phyloP scores from a whole-genome alignment of 1,284 basidiomycete species.

The Tilletia setariae region DNA sequence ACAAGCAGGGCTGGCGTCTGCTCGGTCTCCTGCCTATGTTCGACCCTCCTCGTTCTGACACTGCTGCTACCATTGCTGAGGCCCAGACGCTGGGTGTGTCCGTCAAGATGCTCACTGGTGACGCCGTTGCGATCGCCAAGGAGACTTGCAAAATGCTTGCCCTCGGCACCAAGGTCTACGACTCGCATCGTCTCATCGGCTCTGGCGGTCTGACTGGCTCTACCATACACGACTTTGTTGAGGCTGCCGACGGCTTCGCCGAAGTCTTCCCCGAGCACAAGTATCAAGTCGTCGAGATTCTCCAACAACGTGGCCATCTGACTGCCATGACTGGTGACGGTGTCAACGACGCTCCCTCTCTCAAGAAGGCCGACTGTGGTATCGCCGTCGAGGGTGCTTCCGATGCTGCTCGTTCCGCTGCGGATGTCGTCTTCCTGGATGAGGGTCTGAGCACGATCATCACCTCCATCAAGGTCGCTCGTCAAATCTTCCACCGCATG shows the following conservation, averaged over 20 bases:
- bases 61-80: slow-evolving; percentile 98
- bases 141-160: slow-evolving; percentile 97
- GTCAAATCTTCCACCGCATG: slow-evolving; percentile 97
- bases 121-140: slow-evolving; percentile 98
- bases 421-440: slow-evolving; percentile 90
- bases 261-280: slow-evolving; percentile 97
- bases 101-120: slow-evolving; percentile 99
- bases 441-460: slow-evolving; percentile 95
- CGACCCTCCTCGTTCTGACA: slow-evolving; percentile 95
- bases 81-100: slow-evolving; percentile 90
- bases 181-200: slow-evolving; percentile 89
- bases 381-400: slow-evolving; percentile 93
- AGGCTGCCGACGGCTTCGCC: slow-evolving; percentile 86
- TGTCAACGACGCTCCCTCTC: slow-evolving; percentile 91
- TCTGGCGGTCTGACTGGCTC: slow-evolving; percentile 70
- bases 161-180: slow-evolving; percentile 94
- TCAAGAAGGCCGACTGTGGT: slow-evolving; percentile 79
- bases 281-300: slow-evolving; percentile 85
- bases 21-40: slow-evolving; percentile 96
- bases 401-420: slow-evolving; percentile 89
- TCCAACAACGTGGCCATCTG: slow-evolving; percentile 70
- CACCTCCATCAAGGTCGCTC: slow-evolving; percentile 89
- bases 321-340: slow-evolving; percentile 77
- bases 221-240: slow-evolving; percentile 79
- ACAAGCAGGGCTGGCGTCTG: slow-evolving; percentile 85